phyloP scores from a whole-genome alignment of 352 stramenopile species.

The Pythium graminicola region DNA sequence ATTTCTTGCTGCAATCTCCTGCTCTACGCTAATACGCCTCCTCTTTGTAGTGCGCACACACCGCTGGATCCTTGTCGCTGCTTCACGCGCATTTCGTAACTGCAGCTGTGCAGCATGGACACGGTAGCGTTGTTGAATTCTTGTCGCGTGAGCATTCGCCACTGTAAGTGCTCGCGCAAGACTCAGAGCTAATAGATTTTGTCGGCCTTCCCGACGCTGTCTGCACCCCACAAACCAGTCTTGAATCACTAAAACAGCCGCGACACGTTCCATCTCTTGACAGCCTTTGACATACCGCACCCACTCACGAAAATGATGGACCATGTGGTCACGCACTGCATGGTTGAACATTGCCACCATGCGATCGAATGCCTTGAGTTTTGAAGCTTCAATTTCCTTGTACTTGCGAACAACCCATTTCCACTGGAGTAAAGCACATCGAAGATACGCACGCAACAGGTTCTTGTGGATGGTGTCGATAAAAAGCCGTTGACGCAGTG shows the following conservation, averaged over 20 bases:
- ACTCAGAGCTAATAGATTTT: constrained; percentile 6
- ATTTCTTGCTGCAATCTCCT: not conserved
- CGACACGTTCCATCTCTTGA: constrained; percentile 7
- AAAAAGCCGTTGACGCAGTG: constrained; percentile 37
- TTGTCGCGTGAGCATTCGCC: constrained; percentile 13
- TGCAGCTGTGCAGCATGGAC: not conserved
- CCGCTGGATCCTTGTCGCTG: constrained; percentile 26
- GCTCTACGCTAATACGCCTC: not conserved
- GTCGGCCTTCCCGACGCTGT: not conserved
- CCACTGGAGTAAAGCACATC: constrained; percentile 30
- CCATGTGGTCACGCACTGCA: not conserved
- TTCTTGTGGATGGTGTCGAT: constrained; percentile 28
- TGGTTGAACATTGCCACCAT: constrained; percentile 4
- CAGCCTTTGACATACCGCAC: not conserved
- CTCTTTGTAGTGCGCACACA: constrained; percentile 14
- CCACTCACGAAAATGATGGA: constrained; percentile 13
- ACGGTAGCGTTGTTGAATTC: constrained; percentile 36
- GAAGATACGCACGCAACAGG: constrained; percentile 20
- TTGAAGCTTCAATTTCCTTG: constrained; percentile 16
- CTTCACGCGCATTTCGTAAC: constrained; percentile 7
- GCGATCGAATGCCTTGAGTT: constrained; percentile 5
- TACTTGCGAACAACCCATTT: constrained; percentile 20
- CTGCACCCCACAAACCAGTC: constrained; percentile 2
- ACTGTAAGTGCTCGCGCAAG: constrained; percentile 19
- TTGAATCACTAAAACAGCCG: constrained; percentile 9